Percentiles rank a stretch among this genome's conserved stretches.
These are phyloP conservation scores for Ustilago hordei DNA, from an alignment of 1,284 basidiomycete species.

Conservation along the genomic window DNA sequence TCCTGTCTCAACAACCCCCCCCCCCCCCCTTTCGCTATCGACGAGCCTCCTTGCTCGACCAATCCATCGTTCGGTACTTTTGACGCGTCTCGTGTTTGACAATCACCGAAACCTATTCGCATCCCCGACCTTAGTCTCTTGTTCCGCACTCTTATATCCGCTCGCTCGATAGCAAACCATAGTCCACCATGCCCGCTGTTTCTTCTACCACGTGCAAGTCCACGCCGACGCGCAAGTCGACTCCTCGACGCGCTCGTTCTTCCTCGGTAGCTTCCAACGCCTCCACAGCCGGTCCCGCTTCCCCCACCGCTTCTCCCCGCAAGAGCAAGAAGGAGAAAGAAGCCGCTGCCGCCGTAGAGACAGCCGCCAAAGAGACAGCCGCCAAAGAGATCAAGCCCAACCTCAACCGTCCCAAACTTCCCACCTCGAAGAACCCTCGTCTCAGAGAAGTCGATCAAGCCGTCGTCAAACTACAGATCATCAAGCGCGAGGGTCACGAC, in stretches of 20 bases:
- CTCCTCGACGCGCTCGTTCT: conserved; percentile 63
- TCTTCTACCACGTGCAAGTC: conserved; percentile 43
- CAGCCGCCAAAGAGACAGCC: conserved; percentile 25
- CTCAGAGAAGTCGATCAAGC: conserved; percentile 59
- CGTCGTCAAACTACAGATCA: conserved; percentile 83
- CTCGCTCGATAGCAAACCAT: background rate
- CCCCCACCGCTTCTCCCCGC: conserved; percentile 46
- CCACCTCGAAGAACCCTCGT: conserved; percentile 60
- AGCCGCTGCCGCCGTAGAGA: conserved; percentile 20
- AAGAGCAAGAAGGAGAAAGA: conserved; percentile 47
- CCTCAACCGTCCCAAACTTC: conserved; percentile 54
- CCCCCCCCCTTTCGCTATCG: background rate
- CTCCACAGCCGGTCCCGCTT: conserved; percentile 43
- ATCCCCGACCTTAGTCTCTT: background rate
- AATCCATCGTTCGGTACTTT: conserved; percentile 4
- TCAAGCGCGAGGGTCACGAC: conserved; percentile 82
- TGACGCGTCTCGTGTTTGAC: conserved; percentile 18
- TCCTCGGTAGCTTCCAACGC: conserved; percentile 63
- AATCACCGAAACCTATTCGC: background rate
- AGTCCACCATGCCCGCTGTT: conserved; percentile 41
- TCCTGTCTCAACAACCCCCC: background rate
- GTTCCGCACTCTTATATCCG: background rate
- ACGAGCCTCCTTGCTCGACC: background rate
- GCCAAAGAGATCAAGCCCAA: conserved; percentile 37
- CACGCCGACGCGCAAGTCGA: conserved; percentile 54